These are phyloP conservation scores for Colletotrichum lupini DNA, from an alignment of 2,329 filamentous ascomycete genomes.

Conservation along the genomic window DNA sequence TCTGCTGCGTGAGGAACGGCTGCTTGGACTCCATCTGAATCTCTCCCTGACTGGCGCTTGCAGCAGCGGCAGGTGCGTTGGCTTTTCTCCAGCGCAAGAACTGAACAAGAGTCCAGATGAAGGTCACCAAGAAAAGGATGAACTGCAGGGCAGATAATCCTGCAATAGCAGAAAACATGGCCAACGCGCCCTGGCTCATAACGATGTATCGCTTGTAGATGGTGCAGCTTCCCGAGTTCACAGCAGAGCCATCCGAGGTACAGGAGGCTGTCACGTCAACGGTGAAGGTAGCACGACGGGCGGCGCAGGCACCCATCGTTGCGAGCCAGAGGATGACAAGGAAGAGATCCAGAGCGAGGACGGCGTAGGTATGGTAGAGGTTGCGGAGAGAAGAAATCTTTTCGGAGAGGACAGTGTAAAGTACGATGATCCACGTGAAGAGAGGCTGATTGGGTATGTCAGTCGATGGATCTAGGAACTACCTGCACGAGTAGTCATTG, in stretches of 20 bases:
- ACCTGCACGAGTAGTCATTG: too few species aligned
- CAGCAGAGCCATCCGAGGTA: slow-evolving; percentile 50
- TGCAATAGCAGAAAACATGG: slow-evolving; percentile 52
- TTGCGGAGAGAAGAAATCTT: slow-evolving; percentile 47
- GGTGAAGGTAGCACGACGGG: slow-evolving; percentile 49
- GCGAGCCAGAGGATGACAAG: slow-evolving; percentile 61
- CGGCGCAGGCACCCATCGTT: slow-evolving; percentile 52
- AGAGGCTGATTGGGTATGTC: slow-evolving; percentile 46
- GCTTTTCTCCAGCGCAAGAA: slow-evolving; percentile 51
- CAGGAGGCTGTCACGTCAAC: slow-evolving; percentile 45
- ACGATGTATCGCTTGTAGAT: slow-evolving; percentile 46
- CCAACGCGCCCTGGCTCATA: slow-evolving; percentile 48
- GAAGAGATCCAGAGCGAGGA: slow-evolving; percentile 55
- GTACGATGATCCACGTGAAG: slow-evolving; percentile 57
- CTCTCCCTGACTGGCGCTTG: slow-evolving; percentile 39
- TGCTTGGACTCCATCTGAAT: slow-evolving; percentile 46
- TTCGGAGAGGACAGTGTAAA: slow-evolving; percentile 55
- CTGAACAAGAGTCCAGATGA: slow-evolving; percentile 48
- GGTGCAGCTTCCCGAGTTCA: slow-evolving; percentile 52
- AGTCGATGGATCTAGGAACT: not conserved
- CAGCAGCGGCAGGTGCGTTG: slow-evolving; percentile 19
- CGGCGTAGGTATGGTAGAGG: slow-evolving; percentile 57
- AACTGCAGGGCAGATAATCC: slow-evolving; percentile 57
- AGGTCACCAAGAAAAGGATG: slow-evolving; percentile 51
- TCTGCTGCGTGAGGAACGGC: slow-evolving; percentile 29